Evolutionary conservation across 306 rosid species (phyloP), one percentile per base, ranked within the genome.

Genomic region (Pueraria montana): DNA sequence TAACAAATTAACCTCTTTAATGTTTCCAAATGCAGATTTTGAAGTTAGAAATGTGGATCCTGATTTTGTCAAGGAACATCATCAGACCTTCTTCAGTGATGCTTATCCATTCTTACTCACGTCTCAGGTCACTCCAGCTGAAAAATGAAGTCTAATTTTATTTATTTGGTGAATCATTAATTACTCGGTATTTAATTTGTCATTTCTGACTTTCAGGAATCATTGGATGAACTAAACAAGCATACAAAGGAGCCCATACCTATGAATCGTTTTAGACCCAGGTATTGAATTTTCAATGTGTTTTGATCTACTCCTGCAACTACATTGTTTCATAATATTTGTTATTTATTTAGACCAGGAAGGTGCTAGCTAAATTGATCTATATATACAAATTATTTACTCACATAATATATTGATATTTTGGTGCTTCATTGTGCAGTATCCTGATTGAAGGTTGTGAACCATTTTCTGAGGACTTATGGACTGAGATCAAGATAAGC

Each of bases 381-480:
- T n/a, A n/a, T n/a, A n/a, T 62, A 6, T 20, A 26, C n/a, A 26
- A 58, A 43, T 26, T 52, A 43, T 67, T 55, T 16, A 68, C 14
- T 62, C 16, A 68, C 30, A 67, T 73, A 30, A 36, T 36, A 36
- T 40, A 82, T 43, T 62, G 34, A 30, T 30, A 77, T 48, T 73
- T 82, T 42, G 71, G 32, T 32, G 68, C 40, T 83, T 52, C 59
- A 61, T 84, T 74, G 70, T 43, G 53, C 84, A 95, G 98, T 85
- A 88, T 95, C 81, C 83, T 95, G 23, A 91, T 95, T 70, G 84
- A 86, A 75, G 97, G 97, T 8, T 84, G 91, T 69, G 91, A 87
- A 83, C 90, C 98, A 59, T 90, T 83, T 90, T 84, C 97, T 36
- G 98, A 95, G 86, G 98, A 95, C 87, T 20, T 93, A 17, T 95